Evolutionary conservation across 2,329 filamentous ascomycete genomes (phyloP), one percentile per base, ranked within the genome.

Genomic region (Sporothrix sp.): DNA sequence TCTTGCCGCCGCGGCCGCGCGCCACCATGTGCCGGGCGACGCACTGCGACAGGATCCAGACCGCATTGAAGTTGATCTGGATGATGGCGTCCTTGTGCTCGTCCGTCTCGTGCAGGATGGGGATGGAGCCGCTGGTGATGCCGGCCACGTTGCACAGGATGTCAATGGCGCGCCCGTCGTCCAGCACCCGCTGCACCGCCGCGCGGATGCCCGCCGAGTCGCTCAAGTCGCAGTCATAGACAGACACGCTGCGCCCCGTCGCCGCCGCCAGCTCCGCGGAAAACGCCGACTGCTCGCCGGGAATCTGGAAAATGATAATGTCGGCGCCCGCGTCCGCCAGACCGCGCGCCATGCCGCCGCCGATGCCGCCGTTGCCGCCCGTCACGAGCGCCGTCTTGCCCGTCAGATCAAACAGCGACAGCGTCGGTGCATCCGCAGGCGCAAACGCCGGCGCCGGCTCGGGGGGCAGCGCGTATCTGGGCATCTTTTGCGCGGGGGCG

Each of bases 81-180:
- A 50, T 48, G 38, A 54, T 39, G 43, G 43, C 16, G 33, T 55
- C 55, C 30, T 49, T 51, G 37, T 57, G 53, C 16, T 44, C 49
- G 33, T 57, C 55, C 4, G 53, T 55, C 36, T 57, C 53, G 30
- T 51, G 27, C 4, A 57, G 46, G 28, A 57, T 48, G 1, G 53
- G 55, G 13, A 55, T 49, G 11, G 44, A 57, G 2, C 55, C 55
- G 20, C 53, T 48, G 23, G 35, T 56, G 14, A 57, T 57, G 13
- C 56, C 56, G 4, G 56, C 56, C 2, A 54, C 52, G 37, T 57
- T 57, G 52, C 54, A 56, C 8, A 57, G 27, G 27, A 57, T 54
- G 20, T 56, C 54, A 32, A 44, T 32, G 16, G 8, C 13, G 40
- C 13, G 40, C n/a, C 40, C 40, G 27, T 44, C 40, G 18, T 30